Base-by-base conservation (phyloP, 2,329 filamentous ascomycete genomes). In the Verticillium longisporum region DNA sequence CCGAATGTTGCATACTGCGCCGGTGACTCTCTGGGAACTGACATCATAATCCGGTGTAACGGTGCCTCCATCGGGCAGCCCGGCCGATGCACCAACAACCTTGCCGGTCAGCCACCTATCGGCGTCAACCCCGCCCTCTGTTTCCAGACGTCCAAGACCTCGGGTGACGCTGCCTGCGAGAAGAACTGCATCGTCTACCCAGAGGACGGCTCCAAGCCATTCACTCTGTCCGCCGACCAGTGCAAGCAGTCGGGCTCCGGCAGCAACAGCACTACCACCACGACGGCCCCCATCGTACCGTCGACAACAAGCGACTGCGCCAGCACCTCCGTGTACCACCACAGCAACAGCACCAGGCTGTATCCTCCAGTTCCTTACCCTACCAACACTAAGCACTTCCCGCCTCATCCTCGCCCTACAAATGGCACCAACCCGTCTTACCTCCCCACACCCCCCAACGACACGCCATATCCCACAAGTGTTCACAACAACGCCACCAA, bases 101-200 rank as follows among this genome's bases (percentile, higher is more conserved):
- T 82, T 34, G 70, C 70, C 32, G 78, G 77, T 56, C 69, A 77
- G 60, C 73, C 75, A 54, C 79, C 79, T 7, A 11, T 70, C 10
- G 78, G 75, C 33, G 67, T 71, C 45, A 61, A 66, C 57, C 70
- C 70, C 14, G 66, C 74, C 33, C 67, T 69, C 14, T 83, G 80
- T 73, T 80, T 69, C 66, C 69, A 80, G 69, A 72, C 73, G 57
- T 70, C 70, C 36, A 57, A 66, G 13, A 69, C 67, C 11, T 71
- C 71, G 41, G 79, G 79, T 60, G 75, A 80, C 61, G 80, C 79
- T 56, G 77, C 74, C 60, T 83, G 80, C 68, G 71, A 74, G 65
- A 81, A 80, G 74, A 80, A 80, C 70, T 80, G 78, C 65, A 70
- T 81, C 41, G 77, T 81, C 56, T 78, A 81, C 63, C 75, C 72